These are phyloP conservation scores for Citrullus amarus DNA, from an alignment of 306 rosid species.

Conservation along the genomic window DNA sequence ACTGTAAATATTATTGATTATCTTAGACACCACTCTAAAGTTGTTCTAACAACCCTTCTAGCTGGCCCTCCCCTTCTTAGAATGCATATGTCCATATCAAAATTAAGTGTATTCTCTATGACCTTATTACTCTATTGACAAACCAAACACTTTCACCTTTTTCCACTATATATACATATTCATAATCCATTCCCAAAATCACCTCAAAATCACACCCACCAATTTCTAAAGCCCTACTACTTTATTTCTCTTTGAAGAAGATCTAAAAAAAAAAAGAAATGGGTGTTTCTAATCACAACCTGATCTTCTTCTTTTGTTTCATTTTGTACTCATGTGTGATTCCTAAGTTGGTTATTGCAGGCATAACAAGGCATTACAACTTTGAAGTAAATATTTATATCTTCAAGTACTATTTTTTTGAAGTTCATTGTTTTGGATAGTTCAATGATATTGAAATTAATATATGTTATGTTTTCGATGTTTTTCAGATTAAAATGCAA, in stretches of 20 bases:
- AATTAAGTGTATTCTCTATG: background rate
- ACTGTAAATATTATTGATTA: background rate
- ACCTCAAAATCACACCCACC: background rate
- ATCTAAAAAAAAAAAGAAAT: background rate
- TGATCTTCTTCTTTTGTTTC: background rate
- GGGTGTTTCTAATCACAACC: background rate
- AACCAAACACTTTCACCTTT: background rate
- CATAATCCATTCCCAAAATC: background rate
- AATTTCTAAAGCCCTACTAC: background rate
- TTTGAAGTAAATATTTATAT: background rate
- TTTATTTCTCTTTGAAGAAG: background rate
- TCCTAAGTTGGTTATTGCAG: background rate
- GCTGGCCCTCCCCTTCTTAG: background rate
- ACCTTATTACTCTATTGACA: background rate
- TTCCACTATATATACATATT: background rate
- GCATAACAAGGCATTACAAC: background rate
- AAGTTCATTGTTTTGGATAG: no score
- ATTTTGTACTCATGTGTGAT: background rate
- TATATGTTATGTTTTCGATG: background rate
- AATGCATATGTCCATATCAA: background rate
- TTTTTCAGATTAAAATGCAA: background rate
- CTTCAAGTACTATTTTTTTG: background rate
- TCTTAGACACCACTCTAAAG: conserved; percentile 6
- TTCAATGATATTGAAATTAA: background rate
- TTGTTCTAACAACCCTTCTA: background rate